Evolutionary conservation across 2,329 filamentous ascomycete species (phyloP).

Genomic region (Verticillium dahliae): DNA sequence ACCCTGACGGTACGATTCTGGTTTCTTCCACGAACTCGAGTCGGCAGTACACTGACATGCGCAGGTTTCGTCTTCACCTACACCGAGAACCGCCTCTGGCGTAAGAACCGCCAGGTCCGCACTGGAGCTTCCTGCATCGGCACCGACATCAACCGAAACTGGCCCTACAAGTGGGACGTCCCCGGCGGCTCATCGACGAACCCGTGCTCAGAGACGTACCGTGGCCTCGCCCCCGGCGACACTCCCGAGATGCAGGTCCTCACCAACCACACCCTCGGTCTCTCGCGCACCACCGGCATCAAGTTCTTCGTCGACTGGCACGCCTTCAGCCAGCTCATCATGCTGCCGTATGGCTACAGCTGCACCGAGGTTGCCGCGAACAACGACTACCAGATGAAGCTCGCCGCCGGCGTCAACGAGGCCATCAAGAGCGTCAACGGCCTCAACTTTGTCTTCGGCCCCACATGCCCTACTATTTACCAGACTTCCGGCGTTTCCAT

Average conservation of each 20-base stretch:
- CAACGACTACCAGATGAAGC: constrained; percentile 29
- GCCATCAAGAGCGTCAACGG: constrained; percentile 30
- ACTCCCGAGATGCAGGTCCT: constrained; percentile 46
- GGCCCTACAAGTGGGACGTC: constrained; percentile 47
- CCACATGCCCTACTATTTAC: constrained; percentile 29
- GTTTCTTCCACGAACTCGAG: neutral
- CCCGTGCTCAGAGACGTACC: constrained; percentile 44
- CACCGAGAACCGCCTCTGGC: constrained; percentile 51
- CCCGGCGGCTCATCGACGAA: constrained; percentile 42
- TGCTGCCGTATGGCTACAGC: constrained; percentile 39
- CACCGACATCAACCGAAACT: constrained; percentile 55
- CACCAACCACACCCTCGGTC: constrained; percentile 9
- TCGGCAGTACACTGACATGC: neutral
- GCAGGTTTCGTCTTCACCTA: constrained; percentile 55
- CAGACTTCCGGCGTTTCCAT: constrained; percentile 22
- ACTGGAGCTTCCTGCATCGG: constrained; percentile 36
- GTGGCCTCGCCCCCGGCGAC: constrained; percentile 34
- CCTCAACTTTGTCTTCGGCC: constrained; percentile 27
- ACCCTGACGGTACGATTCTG: constrained; percentile 38
- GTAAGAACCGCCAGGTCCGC: constrained; percentile 48
- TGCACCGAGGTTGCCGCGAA: constrained; percentile 30
- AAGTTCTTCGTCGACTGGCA: constrained; percentile 42
- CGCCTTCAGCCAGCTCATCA: constrained; percentile 35
- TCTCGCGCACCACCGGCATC: constrained; percentile 23
- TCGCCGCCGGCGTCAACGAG: constrained; percentile 21